phyloP scores from a whole-genome alignment of 805 yeast species.

The Scheffersomyces lignosus region DNA sequence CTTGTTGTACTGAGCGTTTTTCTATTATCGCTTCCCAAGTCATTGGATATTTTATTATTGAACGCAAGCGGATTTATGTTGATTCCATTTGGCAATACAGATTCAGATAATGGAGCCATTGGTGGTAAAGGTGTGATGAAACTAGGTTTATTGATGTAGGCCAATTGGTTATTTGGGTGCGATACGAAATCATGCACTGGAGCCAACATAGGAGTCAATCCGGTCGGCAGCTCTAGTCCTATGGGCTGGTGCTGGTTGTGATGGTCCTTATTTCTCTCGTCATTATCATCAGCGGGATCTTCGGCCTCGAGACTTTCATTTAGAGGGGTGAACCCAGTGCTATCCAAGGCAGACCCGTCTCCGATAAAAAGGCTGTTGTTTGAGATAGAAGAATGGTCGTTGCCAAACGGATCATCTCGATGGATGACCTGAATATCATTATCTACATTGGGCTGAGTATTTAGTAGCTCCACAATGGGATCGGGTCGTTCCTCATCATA shows the following conservation, averaged over 20 bases:
- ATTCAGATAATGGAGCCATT: slow-evolving; percentile 28
- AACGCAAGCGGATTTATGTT: slow-evolving; percentile 16
- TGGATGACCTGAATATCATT: slow-evolving; percentile 23
- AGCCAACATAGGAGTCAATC: slow-evolving; percentile 1
- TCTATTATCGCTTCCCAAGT: slow-evolving; percentile 42
- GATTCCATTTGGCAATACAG: slow-evolving; percentile 25
- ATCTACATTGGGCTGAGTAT: slow-evolving; percentile 7
- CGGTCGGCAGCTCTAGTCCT: background rate
- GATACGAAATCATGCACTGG: background rate
- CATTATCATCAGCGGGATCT: slow-evolving; percentile 10
- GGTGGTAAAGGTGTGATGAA: slow-evolving; percentile 23
- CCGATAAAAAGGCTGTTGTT: no score
- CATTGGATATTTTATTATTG: slow-evolving; percentile 28
- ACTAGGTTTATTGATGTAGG: slow-evolving; percentile 6
- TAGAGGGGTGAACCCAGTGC: no score
- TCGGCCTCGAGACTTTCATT: no score
- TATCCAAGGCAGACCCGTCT: no score
- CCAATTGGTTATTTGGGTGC: background rate
- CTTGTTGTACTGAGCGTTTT: slow-evolving; percentile 92
- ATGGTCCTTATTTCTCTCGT: background rate
- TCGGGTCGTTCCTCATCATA: background rate
- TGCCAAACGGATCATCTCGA: slow-evolving; percentile 12
- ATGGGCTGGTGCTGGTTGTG: background rate
- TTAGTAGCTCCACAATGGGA: background rate
- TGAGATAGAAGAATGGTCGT: no score